Conservation (phyloP, 441 rosid genomes). For the Adansonia madagascariensis region DNA sequence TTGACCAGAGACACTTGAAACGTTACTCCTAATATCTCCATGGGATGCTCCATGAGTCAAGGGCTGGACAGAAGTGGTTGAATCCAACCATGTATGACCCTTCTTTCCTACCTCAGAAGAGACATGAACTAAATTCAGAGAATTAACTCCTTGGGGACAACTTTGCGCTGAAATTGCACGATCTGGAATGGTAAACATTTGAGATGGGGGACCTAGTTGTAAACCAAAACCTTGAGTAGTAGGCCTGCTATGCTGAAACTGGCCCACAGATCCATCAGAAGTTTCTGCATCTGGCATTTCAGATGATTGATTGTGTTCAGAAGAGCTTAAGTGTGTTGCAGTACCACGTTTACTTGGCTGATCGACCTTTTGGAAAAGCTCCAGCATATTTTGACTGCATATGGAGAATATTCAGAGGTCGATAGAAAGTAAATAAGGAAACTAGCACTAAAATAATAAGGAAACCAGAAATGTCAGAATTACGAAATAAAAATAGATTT, state of each 20-base stretch:
- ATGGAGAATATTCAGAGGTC: slow-evolving; percentile 15
- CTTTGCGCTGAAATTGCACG: slow-evolving; percentile 44
- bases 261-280: slow-evolving; percentile 58
- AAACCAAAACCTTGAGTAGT: slow-evolving; percentile 74
- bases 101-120: slow-evolving; percentile 46
- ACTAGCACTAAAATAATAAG: background rate
- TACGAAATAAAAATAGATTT: slow-evolving; percentile 12
- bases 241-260: slow-evolving; percentile 49
- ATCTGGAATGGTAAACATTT: slow-evolving; percentile 48
- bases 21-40: slow-evolving; percentile 41
- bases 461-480: background rate
- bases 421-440: background rate
- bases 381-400: slow-evolving; percentile 79
- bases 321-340: slow-evolving; percentile 49
- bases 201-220: slow-evolving; percentile 82
- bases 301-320: slow-evolving; percentile 41
- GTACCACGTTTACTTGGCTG: slow-evolving; percentile 53
- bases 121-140: slow-evolving; percentile 34
- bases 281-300: slow-evolving; percentile 54
- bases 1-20: slow-evolving; percentile 40
- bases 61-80: slow-evolving; percentile 49
- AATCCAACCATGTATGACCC: slow-evolving; percentile 47
- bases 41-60: slow-evolving; percentile 44
- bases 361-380: slow-evolving; percentile 81
- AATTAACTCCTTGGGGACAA: slow-evolving; percentile 38